A percentile compares a stretch with the other conserved stretches of the same genome.
These are phyloP conservation scores for Cardamine resedifolia DNA, from an alignment of 345 rosid species.

Conservation along the genomic window DNA sequence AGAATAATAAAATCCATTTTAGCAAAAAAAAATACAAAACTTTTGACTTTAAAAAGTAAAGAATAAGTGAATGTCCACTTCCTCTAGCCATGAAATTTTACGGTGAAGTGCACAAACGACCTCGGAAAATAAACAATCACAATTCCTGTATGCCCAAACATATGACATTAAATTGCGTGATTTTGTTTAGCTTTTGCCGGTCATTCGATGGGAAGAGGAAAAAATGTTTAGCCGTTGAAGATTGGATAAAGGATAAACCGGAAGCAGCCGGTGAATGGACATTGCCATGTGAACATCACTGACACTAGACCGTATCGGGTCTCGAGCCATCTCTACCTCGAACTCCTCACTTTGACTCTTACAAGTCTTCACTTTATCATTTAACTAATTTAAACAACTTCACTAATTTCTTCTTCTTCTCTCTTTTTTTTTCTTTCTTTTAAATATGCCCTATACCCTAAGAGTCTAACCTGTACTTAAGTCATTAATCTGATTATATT, in stretches of 20 bases:
- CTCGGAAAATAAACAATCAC: constrained; percentile 24
- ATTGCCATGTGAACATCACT: constrained; percentile 61
- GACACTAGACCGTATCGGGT: constrained; percentile 46
- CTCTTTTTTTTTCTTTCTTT: not conserved
- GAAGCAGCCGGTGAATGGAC: constrained; percentile 34
- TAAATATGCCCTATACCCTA: not conserved
- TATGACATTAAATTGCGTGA: constrained; percentile 36
- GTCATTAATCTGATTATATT: not conserved
- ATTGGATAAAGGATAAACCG: not conserved
- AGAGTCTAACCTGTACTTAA: constrained; percentile 4
- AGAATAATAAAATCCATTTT: not conserved
- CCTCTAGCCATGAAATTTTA: not conserved
- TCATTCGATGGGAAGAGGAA: constrained; percentile 27
- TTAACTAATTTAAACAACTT: constrained; percentile 9
- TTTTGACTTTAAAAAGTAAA: not conserved
- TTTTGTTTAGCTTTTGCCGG: constrained; percentile 29
- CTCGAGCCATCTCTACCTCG: constrained; percentile 51
- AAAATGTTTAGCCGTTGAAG: constrained; percentile 31
- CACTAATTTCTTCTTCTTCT: constrained; percentile 16
- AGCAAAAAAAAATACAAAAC: too few relatives aligned
- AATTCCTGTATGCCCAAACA: constrained; percentile 30
- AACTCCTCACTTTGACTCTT: constrained; percentile 51
- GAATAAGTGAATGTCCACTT: not conserved
- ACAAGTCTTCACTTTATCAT: constrained; percentile 24
- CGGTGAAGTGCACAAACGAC: constrained; percentile 14